phyloP scores from a whole-genome alignment of 148 eudicot genomes.

The Fagopyrum homotropicum region DNA sequence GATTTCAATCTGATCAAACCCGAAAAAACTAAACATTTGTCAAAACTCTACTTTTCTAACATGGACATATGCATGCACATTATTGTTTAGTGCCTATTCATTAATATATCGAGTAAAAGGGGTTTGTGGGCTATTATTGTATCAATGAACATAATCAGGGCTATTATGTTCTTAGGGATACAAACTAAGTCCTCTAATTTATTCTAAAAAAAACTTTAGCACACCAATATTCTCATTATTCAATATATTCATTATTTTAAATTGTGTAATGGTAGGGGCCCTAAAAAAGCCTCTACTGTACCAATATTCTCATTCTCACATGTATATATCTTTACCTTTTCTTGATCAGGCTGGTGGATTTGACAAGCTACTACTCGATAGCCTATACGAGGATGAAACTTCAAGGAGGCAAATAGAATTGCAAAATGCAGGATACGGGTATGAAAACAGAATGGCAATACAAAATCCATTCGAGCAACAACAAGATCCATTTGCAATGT shows the following conservation, averaged over 20 bases:
- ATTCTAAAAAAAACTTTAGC: too few relatives aligned
- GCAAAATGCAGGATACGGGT: slow-evolving; percentile 65
- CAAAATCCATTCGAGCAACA: slow-evolving; percentile 47
- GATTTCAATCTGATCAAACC: not conserved
- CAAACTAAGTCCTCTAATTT: not conserved
- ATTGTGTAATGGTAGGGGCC: too few relatives aligned
- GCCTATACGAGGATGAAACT: slow-evolving; percentile 76
- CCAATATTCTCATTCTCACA: too few relatives aligned
- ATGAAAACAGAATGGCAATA: slow-evolving; percentile 30
- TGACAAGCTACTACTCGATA: slow-evolving; percentile 61
- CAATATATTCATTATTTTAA: too few relatives aligned
- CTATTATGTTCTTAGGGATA: not conserved
- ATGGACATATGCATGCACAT: not conserved
- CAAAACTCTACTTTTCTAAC: not conserved
- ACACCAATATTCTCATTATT: too few relatives aligned
- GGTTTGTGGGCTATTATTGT: too few relatives aligned
- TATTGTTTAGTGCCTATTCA: too few relatives aligned
- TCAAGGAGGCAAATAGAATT: slow-evolving; percentile 36
- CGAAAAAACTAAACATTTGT: not conserved
- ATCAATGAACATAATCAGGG: too few relatives aligned
- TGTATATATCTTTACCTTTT: not conserved
- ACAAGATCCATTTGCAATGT: slow-evolving; percentile 53
- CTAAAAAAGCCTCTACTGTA: too few relatives aligned
- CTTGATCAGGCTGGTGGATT: slow-evolving; percentile 67
- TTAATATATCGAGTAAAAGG: too few relatives aligned